Evolutionary conservation across 1,284 basidiomycete species (phyloP).

Genomic region (Rhodotorula sp.): DNA sequence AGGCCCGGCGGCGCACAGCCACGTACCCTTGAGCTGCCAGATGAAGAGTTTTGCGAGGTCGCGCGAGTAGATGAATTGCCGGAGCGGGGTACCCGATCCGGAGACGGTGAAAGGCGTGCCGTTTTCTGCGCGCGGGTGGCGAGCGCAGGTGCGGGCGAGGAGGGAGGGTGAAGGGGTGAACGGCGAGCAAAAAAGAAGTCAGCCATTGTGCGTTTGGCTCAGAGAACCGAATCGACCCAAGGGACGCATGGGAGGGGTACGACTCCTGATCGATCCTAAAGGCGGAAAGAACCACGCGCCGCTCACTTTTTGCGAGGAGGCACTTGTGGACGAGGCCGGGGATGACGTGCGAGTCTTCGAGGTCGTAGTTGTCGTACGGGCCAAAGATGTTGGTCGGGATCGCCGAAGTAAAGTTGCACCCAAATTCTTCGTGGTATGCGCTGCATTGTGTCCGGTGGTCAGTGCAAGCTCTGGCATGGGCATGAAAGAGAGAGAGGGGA

Average conservation of each 20-base stretch:
- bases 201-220: no score
- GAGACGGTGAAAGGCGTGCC: slow-evolving; percentile 75
- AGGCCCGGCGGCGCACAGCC: no score
- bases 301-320: slow-evolving; percentile 74
- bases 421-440: slow-evolving; percentile 86
- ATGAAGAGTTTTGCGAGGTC: slow-evolving; percentile 90
- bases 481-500: not conserved
- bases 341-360: slow-evolving; percentile 86
- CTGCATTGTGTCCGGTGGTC: slow-evolving; percentile 50
- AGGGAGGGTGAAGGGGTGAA: no score
- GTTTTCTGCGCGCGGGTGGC: slow-evolving; percentile 61
- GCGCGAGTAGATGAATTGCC: slow-evolving; percentile 91
- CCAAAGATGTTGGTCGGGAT: slow-evolving; percentile 93
- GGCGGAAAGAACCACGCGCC: not conserved
- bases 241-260: no score
- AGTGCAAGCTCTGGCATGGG: not conserved
- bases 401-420: slow-evolving; percentile 83
- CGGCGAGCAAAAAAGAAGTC: no score
- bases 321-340: slow-evolving; percentile 86
- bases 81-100: slow-evolving; percentile 79
- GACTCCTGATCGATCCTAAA: not conserved
- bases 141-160: no score
- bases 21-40: slow-evolving; percentile 64
- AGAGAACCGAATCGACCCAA: no score
- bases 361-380: slow-evolving; percentile 56